Evolutionary conservation across 768 basidiomycete species (phyloP).

Genomic region (Rhizopogon vesiculosus): DNA sequence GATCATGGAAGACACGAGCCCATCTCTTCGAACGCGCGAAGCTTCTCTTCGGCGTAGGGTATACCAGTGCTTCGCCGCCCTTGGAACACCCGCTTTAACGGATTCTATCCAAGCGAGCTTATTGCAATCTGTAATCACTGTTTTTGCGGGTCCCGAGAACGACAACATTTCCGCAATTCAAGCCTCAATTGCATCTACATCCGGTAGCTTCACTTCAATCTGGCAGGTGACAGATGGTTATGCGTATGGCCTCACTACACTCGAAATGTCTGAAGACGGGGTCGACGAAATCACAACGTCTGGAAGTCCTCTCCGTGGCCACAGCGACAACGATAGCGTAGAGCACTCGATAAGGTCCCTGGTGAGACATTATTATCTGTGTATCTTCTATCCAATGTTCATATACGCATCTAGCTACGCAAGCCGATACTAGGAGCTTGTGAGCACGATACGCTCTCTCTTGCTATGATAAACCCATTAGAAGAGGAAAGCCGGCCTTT

Average conservation of each 20-base stretch:
- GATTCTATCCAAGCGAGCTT: conserved; percentile 80
- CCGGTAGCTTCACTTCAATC: conserved; percentile 77
- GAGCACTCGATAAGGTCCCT: conserved; percentile 76
- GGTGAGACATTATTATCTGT: conserved; percentile 38
- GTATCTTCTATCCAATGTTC: background rate
- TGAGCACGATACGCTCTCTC: conserved; percentile 79
- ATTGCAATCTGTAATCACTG: conserved; percentile 72
- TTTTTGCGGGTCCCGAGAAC: conserved; percentile 85
- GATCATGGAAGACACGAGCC: conserved; percentile 27
- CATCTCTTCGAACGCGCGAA: conserved; percentile 74
- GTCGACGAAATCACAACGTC: conserved; percentile 15
- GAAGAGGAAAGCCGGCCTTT: conserved; percentile 41
- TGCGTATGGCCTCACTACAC: conserved; percentile 83
- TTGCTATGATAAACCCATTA: conserved; percentile 49
- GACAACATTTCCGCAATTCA: conserved; percentile 83
- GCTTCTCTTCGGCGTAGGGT: conserved; percentile 79
- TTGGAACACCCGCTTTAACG: conserved; percentile 75
- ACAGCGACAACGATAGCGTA: conserved; percentile 71
- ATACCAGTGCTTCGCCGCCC: conserved; percentile 82
- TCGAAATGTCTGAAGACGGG: conserved; percentile 48
- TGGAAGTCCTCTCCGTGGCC: conserved; percentile 21
- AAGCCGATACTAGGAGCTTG: conserved; percentile 78
- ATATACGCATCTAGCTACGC: conserved; percentile 26
- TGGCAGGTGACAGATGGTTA: conserved; percentile 90
- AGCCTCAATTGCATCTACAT: conserved; percentile 84